Base-by-base conservation (phyloP, 2,329 filamentous ascomycete species). In the Mollisia scopiformis region DNA sequence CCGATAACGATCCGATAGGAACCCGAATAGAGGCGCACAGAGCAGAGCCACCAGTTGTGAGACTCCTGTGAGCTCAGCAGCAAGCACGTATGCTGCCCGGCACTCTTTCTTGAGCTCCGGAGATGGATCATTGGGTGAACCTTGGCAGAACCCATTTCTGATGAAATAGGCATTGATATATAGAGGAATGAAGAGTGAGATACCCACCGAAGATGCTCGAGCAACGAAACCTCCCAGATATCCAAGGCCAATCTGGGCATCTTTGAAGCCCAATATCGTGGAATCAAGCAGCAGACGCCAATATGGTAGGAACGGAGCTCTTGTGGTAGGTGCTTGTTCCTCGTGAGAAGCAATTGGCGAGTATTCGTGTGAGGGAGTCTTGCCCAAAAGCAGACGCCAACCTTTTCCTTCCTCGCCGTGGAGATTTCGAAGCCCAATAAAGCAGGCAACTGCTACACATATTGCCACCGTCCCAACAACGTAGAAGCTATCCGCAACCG, bases 181-280 rank as follows among this genome's bases (percentile, higher is more conserved):
- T 1, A 99, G 84, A 0, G 95, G 95, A 57, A 99, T 90, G 77
- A 98, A 99, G 6, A 98, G 84, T 0, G 92, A 96, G 66, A 99
- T 96, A 55, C 91, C 94, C 5, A 99, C 95, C 0, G 93, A 97
- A 0, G 93, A 97, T 7, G 95, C 93, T 58, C 95, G 88, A 10
- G 93, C 94, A 2, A 99, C 94, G 70, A 98, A 97, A 1, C 95
- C 95, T 64, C 94, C 95, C 0, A 98, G 79, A 71, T 98, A 99
- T 28, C 91, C 94, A 0, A 98, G 82, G 19, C 87, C 88, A 63
- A 99, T 96, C 68, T 90, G 85, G 10, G 87, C 82, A 72, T 96
- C 91, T 8, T 80, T 86, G 69, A 92, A 86, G 14, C 90, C 93
- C 11, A 96, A 82, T 6, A 86, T 68, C 68, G 93, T 74, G 35